Base-by-base conservation (phyloP, 352 stramenopile genomes). In the Halophytophthora polymorphica region DNA sequence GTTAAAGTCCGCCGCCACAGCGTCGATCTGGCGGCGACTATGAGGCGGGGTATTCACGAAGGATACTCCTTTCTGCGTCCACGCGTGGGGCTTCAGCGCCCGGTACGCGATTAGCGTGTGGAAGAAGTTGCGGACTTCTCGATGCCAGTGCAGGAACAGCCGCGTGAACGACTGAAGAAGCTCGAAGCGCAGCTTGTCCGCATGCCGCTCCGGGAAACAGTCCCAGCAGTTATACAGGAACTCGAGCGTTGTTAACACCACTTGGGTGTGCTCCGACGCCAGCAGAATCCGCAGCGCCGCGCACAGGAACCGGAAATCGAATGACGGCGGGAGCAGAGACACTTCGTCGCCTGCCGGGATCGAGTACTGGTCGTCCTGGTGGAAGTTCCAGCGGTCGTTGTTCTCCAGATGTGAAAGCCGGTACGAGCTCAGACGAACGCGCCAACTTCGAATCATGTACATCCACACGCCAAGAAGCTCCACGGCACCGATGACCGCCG, bases 381-480 rank as follows among this genome's bases (percentile, higher is more conserved):
- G 83, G 45, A 95, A 95, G 51, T 94, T 94, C 85, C 85, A 95
- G 18, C 83, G 81, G 56, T 95, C 85, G 45, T 94, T 94, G 58
- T 93, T 95, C 58, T 95, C 85, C 21, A 95, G 48, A 49, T 95
- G 85, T 5, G 85, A 94, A 11, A 95, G 53, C 2, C 85, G 82
- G 49, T 95, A 95, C 17, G 85, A 95, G 37, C 83, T 76, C 22
- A 95, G 50, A 8, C 85, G 81, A 39, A 95, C 83, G 34, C 85
- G 85, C 85, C 85, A 95, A 62, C 81, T 93, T 77, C 85, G 77
- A 56, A 95, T 95, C 83, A 95, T 94, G 53, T 95, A 94, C 83
- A 95, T 93, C 85, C 85, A 95, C 7, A 95, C 85, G 11, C 85
- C 85, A 11, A 95, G 71, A 18, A 95, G 71, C 51, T 95, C 85